Percentiles rank a stretch among this genome's conserved stretches.
These are phyloP conservation scores for Rutidosis leptorrhynchoides DNA, from an alignment of 129 eudicot genomes.

Conservation along the genomic window DNA sequence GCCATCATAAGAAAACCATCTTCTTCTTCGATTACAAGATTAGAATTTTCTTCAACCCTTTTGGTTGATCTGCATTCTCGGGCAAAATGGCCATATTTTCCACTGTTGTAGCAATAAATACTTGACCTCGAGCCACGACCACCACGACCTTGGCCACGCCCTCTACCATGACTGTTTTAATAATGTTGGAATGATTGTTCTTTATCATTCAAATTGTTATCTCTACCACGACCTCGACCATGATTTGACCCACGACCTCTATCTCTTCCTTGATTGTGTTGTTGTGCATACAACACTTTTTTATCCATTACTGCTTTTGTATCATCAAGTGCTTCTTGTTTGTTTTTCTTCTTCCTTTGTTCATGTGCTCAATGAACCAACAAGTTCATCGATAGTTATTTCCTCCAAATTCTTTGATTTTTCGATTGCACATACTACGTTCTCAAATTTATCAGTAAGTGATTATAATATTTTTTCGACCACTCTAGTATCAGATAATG, in stretches of 20 bases:
- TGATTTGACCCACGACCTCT: background rate
- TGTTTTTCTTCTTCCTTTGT: background rate
- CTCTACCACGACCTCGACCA: background rate
- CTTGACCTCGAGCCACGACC: background rate
- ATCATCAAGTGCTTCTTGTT: background rate
- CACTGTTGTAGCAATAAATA: background rate
- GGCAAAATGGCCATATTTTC: background rate
- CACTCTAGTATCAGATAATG: background rate
- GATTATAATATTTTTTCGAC: constrained; percentile 8
- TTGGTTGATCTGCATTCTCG: background rate
- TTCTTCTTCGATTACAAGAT: background rate
- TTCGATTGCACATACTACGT: background rate
- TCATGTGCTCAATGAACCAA: constrained; percentile 2
- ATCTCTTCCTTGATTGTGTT: background rate
- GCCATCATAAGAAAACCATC: background rate
- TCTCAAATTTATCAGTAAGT: background rate
- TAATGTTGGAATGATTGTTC: too few relatives aligned
- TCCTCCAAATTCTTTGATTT: background rate
- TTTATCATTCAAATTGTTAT: background rate
- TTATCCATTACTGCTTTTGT: background rate
- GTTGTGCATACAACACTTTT: background rate
- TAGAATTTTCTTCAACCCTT: background rate
- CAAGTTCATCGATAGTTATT: background rate
- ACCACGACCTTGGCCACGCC: background rate
- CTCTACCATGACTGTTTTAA: background rate